Conservation (phyloP, 2,329 filamentous ascomycete species). For the Xylaria sp. region DNA sequence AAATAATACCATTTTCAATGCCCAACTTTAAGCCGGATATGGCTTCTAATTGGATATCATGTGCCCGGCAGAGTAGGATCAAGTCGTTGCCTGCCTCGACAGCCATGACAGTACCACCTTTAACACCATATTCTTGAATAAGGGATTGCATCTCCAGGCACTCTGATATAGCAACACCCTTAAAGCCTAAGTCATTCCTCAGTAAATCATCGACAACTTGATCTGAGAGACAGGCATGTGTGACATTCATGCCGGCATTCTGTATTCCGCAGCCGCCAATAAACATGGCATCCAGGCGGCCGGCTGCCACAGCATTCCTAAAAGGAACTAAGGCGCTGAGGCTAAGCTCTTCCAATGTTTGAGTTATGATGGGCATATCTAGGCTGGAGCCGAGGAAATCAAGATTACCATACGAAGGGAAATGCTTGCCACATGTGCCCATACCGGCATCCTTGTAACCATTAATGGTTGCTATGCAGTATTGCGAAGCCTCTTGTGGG, state of each 20-base stretch:
- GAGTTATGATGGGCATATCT: conserved; percentile 94
- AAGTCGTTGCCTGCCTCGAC: conserved; percentile 96
- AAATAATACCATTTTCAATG: conserved; percentile 89
- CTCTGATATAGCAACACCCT: conserved; percentile 93
- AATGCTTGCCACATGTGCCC: conserved; percentile 93
- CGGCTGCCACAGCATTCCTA: conserved; percentile 85
- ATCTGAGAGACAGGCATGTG: conserved; percentile 92
- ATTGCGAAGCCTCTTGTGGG: conserved; percentile 92
- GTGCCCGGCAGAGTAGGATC: conserved; percentile 87
- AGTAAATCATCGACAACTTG: conserved; percentile 92
- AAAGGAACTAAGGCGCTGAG: conserved; percentile 93
- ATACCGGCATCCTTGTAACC: conserved; percentile 93
- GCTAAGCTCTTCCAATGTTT: conserved; percentile 90
- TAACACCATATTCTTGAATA: conserved; percentile 95
- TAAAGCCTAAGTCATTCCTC: conserved; percentile 87
- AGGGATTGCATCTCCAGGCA: conserved; percentile 97
- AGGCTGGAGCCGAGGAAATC: conserved; percentile 91
- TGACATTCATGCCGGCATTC: conserved; percentile 90
- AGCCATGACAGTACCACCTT: conserved; percentile 96
- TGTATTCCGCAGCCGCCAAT: conserved; percentile 94
- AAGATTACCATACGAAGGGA: conserved; percentile 94
- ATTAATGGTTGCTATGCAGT: conserved; percentile 88
- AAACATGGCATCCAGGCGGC: conserved; percentile 89
- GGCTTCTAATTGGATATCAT: conserved; percentile 88
- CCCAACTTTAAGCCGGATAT: conserved; percentile 90